These are phyloP conservation scores for Musa itinerans DNA, from an alignment of 176 grass and related monocot genomes.

Conservation along the genomic window DNA sequence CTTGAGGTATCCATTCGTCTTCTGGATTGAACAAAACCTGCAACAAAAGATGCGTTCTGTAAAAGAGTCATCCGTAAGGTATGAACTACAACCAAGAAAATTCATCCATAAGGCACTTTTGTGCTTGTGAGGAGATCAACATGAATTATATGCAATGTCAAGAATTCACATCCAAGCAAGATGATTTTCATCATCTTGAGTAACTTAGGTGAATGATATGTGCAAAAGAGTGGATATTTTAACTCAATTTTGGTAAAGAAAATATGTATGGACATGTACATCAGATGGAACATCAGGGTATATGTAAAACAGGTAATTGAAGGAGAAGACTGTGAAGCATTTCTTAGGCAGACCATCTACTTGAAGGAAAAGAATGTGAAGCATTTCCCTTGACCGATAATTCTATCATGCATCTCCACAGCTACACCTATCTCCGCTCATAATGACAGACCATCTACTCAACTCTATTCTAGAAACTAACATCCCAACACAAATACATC, in stretches of 20 bases:
- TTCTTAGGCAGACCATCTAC: background rate
- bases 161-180: too few relatives aligned
- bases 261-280: background rate
- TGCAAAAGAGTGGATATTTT: too few relatives aligned
- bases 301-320: background rate
- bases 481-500: background rate
- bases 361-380: background rate
- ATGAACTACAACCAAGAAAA: background rate
- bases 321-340: background rate
- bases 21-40: slow-evolving; percentile 1
- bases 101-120: background rate
- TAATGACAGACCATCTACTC: background rate
- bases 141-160: background rate
- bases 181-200: background rate
- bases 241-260: background rate
- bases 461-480: background rate
- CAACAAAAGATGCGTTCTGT: background rate
- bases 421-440: background rate
- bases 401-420: too few relatives aligned
- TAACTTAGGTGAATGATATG: too few relatives aligned
- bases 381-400: too few relatives aligned
- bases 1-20: slow-evolving; percentile 1
- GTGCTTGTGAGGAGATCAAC: background rate
- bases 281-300: background rate
- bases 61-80: background rate